Base-by-base conservation (phyloP, 208 protist species). In the Crithidia expoeki region DNA sequence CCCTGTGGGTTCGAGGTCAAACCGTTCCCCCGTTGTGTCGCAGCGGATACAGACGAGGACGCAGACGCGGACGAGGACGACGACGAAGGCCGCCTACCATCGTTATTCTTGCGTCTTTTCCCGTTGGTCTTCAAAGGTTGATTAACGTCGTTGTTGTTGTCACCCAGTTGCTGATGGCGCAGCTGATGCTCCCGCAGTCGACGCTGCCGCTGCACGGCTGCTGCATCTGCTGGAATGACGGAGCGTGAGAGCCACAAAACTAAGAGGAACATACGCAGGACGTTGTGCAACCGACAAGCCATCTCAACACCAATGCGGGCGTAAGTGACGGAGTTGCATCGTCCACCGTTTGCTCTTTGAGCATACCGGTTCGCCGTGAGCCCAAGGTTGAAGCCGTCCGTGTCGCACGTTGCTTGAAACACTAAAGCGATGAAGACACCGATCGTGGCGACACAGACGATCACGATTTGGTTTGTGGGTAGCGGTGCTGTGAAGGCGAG, bases 401-500 rank as follows among this genome's bases (percentile, higher is more conserved):
- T 59, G 58, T 34, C 55, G 34, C 81, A 86, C 2, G 76, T 78
- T 46, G 64, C 67, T 4, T 61, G 23, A 16, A 86, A 61, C 21
- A 83, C 58, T 40, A 77, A 68, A 6, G 72, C 32, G 34, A 82
- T 53, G 46, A 88, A 86, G 38, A 67, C 58, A 14, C 57, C 66
- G 16, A 79, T 46, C n/a, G 76, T 84, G 50, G 57, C 47, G 27
- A 88, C 9, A 59, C 53, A 49, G 21, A 82, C 63, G 2, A 82
- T 59, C 0, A 88, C 36, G 40, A 80, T 80, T 30, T 83, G 63
- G 21, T 53, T 67, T 0, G 75, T 79, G 10, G 79, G 71, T 0
- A 85, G 59, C 5, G 49, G 46, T 0, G 70, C 23, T 1, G 68
- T 73, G 70, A 82, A 89, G 14, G 84, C 84, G n/a, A 84, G 71